phyloP scores from a whole-genome alignment of 2,329 filamentous ascomycete genomes.

The Fusarium tricinctum region DNA sequence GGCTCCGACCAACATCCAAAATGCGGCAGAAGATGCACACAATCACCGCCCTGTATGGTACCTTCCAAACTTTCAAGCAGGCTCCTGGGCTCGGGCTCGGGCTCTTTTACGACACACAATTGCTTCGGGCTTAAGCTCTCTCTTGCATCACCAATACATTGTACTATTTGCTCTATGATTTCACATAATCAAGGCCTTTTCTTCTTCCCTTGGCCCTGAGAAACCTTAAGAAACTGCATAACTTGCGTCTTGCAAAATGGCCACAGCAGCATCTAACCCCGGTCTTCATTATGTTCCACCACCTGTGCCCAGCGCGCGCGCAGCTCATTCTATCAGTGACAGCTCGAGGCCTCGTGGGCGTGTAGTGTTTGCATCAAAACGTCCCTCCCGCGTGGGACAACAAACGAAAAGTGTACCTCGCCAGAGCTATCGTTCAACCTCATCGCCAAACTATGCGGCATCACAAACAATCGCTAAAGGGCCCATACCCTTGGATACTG shows the following conservation, averaged over 20 bases:
- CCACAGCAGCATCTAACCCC: slow-evolving; percentile 49
- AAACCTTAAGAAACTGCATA: slow-evolving; percentile 38
- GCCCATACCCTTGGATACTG: not conserved
- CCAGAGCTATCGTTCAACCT: slow-evolving; percentile 6
- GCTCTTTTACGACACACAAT: not conserved
- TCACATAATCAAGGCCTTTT: slow-evolving; percentile 6
- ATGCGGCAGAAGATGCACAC: slow-evolving; percentile 7
- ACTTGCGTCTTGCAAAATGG: slow-evolving; percentile 47
- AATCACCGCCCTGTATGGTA: slow-evolving; percentile 1
- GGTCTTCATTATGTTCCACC: slow-evolving; percentile 42
- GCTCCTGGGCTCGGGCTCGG: slow-evolving; percentile 3
- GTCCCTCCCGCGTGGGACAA: slow-evolving; percentile 43
- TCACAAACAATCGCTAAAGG: not conserved
- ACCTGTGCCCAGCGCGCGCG: slow-evolving; percentile 32
- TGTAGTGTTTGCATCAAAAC: slow-evolving; percentile 48
- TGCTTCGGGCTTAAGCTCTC: not conserved
- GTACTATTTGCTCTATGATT: slow-evolving; percentile 26
- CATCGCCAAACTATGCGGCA: slow-evolving; percentile 6
- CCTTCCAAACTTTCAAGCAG: slow-evolving; percentile 17
- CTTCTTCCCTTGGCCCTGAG: slow-evolving; percentile 38
- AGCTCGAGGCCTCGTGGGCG: slow-evolving; percentile 48
- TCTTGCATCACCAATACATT: slow-evolving; percentile 28
- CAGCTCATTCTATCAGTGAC: slow-evolving; percentile 19
- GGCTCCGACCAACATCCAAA: not conserved
- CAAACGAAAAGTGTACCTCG: slow-evolving; percentile 19